A percentile compares a stretch with the other conserved stretches of the same genome.
Conservation (phyloP, 441 rosid species). For the Mallotus japonicus region DNA sequence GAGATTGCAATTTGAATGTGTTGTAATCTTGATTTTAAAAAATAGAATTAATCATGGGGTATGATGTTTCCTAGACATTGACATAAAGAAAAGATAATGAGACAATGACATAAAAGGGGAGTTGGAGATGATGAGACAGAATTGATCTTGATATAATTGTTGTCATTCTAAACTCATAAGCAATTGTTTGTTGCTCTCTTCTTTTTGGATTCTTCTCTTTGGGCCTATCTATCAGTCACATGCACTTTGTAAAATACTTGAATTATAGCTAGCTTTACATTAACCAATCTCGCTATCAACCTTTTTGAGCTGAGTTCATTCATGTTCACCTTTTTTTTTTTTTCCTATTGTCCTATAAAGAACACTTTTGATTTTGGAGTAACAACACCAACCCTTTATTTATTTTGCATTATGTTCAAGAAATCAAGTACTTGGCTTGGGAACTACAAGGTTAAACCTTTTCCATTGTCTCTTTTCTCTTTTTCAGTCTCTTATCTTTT, state of each 20-base stretch:
- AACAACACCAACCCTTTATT: conserved; percentile 5
- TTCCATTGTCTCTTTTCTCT: background rate
- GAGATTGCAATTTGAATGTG: background rate
- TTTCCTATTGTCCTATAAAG: conserved; percentile 8
- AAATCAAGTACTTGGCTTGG: conserved; percentile 5
- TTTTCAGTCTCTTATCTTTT: background rate
- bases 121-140: conserved; percentile 23
- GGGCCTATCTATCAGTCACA: conserved; percentile 6
- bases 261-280: background rate
- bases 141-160: conserved; percentile 27
- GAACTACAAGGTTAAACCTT: background rate
- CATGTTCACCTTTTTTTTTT: conserved; percentile 5
- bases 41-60: conserved; percentile 3
- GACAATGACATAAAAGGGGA: conserved; percentile 31
- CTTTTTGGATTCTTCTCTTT: conserved; percentile 46
- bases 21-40: background rate
- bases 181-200: conserved; percentile 20
- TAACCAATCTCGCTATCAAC: background rate
- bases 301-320: background rate
- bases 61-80: conserved; percentile 33
- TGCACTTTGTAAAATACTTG: too few species aligned
- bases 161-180: conserved; percentile 14
- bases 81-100: conserved; percentile 20
- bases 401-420: background rate
- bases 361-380: background rate